Percentiles rank a stretch among this genome's conserved stretches.
Conservation (phyloP, 1,284 basidiomycete species). For the Agaricales sp. region DNA sequence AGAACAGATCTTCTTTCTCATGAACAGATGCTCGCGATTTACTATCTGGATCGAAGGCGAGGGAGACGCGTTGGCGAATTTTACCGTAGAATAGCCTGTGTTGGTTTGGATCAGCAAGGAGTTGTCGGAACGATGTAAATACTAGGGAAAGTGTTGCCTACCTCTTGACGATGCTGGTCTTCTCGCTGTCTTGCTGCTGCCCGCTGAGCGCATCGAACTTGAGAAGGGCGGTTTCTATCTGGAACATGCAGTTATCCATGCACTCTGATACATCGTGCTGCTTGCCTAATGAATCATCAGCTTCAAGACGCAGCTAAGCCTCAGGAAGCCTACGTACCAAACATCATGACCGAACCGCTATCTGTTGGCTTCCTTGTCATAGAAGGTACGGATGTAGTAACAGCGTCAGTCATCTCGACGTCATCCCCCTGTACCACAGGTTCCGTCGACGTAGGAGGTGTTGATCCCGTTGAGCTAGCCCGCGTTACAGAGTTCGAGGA, state of each 20-base stretch:
- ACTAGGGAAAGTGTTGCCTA: slow-evolving; percentile 20
- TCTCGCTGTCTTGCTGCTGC: slow-evolving; percentile 41
- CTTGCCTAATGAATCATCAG: slow-evolving; percentile 42
- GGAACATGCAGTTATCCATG: slow-evolving; percentile 98
- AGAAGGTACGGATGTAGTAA: slow-evolving; percentile 10
- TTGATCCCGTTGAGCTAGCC: slow-evolving; percentile 11
- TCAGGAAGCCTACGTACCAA: slow-evolving; percentile 47
- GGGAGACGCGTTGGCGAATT: slow-evolving; percentile 66
- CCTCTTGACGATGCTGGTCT: slow-evolving; percentile 76
- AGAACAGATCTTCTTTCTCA: slow-evolving; percentile 87
- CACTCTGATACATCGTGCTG: slow-evolving; percentile 98
- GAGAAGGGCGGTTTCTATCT: slow-evolving; percentile 87
- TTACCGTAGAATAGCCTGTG: slow-evolving; percentile 82
- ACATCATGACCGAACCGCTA: slow-evolving; percentile 79
- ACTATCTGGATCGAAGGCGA: slow-evolving; percentile 30
- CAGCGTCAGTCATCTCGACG: slow-evolving; percentile 30
- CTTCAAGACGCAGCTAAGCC: background rate
- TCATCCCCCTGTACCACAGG: slow-evolving; percentile 24
- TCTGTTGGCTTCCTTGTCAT: slow-evolving; percentile 34
- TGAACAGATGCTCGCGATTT: slow-evolving; percentile 52
- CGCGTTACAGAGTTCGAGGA: slow-evolving; percentile 27
- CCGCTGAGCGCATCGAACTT: slow-evolving; percentile 60
- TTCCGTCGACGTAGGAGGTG: slow-evolving; percentile 9
- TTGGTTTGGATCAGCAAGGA: too few species aligned
- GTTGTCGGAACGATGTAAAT: too few species aligned